Evolutionary conservation across 345 rosid genomes (phyloP).

Genomic region (Camelina hispida): DNA sequence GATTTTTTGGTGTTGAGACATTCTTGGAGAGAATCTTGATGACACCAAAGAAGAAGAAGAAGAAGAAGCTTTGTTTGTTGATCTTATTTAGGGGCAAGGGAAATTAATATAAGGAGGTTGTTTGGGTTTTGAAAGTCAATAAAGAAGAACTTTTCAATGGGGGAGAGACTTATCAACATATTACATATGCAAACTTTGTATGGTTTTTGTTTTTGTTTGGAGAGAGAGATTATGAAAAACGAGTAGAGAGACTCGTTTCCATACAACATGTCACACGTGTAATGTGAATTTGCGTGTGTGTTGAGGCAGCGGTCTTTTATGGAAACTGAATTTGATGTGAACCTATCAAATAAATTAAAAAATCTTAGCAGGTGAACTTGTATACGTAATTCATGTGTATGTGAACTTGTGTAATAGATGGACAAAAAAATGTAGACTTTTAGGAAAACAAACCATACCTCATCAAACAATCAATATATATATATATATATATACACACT

Average conservation of each 20-base stretch:
- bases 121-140: constrained; percentile 29
- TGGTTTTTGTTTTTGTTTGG: constrained; percentile 11
- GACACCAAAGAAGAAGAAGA: constrained; percentile 6
- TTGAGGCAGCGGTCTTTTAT: constrained; percentile 24
- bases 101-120: constrained; percentile 18
- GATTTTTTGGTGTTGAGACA: constrained; percentile 69
- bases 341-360: not conserved
- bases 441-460: constrained; percentile 10
- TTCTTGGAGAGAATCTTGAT: constrained; percentile 52
- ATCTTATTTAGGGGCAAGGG: constrained; percentile 15
- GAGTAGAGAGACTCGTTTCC: not conserved
- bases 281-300: not conserved
- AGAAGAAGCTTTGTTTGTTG: constrained; percentile 10
- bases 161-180: not conserved
- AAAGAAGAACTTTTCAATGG: constrained; percentile 30
- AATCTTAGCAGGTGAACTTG: not conserved
- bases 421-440: not conserved
- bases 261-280: constrained; percentile 14
- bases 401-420: constrained; percentile 16
- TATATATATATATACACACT: too few species aligned
- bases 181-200: not conserved
- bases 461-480: too few species aligned
- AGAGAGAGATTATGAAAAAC: constrained; percentile 1
- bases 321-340: constrained; percentile 32
- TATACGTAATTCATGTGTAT: constrained; percentile 1